Percentiles rank a stretch among this genome's conserved stretches.
phyloP scores from a whole-genome alignment of 768 basidiomycete genomes.

The Lentinula detonsa region DNA sequence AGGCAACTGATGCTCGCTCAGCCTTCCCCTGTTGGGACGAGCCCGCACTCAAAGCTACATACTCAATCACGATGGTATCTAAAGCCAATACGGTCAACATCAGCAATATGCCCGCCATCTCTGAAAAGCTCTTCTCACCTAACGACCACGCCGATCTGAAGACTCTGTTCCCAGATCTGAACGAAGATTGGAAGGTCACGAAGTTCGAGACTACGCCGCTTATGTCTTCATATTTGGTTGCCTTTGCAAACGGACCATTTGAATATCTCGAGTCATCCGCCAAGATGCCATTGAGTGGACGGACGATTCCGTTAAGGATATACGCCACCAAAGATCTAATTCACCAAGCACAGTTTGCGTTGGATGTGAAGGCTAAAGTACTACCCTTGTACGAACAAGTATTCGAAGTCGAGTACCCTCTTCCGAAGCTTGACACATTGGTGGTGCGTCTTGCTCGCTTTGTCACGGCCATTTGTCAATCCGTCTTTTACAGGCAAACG shows the following conservation, averaged over 20 bases:
- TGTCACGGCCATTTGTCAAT: not conserved
- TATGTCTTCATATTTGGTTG: constrained; percentile 69
- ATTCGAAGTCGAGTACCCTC: constrained; percentile 70
- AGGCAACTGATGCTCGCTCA: constrained; percentile 83
- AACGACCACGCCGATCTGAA: constrained; percentile 11
- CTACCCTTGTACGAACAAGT: constrained; percentile 67
- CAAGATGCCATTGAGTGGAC: constrained; percentile 51
- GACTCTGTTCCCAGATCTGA: constrained; percentile 23
- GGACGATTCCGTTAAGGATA: constrained; percentile 55
- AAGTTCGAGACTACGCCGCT: constrained; percentile 57
- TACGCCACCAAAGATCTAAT: constrained; percentile 63
- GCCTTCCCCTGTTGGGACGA: constrained; percentile 79
- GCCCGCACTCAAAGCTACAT: constrained; percentile 65
- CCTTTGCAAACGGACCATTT: constrained; percentile 64
- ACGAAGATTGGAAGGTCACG: constrained; percentile 52
- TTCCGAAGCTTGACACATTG: constrained; percentile 74
- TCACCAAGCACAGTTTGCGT: constrained; percentile 54
- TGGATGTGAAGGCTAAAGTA: constrained; percentile 58
- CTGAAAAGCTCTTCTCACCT: constrained; percentile 29
- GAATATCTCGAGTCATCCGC: constrained; percentile 52
- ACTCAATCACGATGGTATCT: constrained; percentile 52
- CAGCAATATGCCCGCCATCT: constrained; percentile 57
- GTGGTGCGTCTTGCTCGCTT: constrained; percentile 31
- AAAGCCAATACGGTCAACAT: constrained; percentile 49
- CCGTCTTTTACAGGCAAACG: constrained; percentile 32